Conservation (phyloP, 2,329 filamentous ascomycete species). For the Tympanopsis confertula region DNA sequence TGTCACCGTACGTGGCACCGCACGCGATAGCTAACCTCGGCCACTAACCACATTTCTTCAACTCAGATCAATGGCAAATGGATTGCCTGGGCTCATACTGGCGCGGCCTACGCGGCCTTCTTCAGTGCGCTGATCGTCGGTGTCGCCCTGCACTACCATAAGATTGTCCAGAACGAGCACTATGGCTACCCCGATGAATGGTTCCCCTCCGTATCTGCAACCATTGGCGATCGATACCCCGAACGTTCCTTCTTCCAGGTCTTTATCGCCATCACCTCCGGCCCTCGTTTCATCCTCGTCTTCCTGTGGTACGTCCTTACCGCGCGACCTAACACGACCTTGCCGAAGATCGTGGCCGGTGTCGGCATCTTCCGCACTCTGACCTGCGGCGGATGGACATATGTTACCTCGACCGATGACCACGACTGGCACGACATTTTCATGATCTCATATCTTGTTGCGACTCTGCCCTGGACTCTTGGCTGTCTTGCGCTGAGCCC, state of each 20-base stretch:
- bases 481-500: constrained; percentile 84
- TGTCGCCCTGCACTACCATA: constrained; percentile 74
- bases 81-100: constrained; percentile 81
- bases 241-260: constrained; percentile 95
- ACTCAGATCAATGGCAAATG: constrained; percentile 71
- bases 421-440: constrained; percentile 98
- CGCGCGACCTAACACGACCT: constrained; percentile 44
- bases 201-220: constrained; percentile 92
- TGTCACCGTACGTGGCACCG: constrained; percentile 34
- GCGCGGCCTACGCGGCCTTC: constrained; percentile 77
- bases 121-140: constrained; percentile 76
- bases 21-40: constrained; percentile 45
- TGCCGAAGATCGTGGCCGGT: constrained; percentile 71
- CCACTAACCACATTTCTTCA: constrained; percentile 32
- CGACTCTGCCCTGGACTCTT: constrained; percentile 87
- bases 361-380: constrained; percentile 79
- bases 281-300: constrained; percentile 82
- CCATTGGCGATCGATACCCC: constrained; percentile 93
- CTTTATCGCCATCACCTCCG: constrained; percentile 95
- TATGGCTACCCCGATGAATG: constrained; percentile 90
- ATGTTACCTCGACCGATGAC: constrained; percentile 94
- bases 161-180: constrained; percentile 96
- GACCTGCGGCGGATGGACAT: constrained; percentile 96
- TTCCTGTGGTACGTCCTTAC: constrained; percentile 87
- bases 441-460: constrained; percentile 96